Percentiles rank a stretch among this genome's conserved stretches.
Conservation (phyloP, 345 rosid species). For the Cardamine chenopodiifolia region DNA sequence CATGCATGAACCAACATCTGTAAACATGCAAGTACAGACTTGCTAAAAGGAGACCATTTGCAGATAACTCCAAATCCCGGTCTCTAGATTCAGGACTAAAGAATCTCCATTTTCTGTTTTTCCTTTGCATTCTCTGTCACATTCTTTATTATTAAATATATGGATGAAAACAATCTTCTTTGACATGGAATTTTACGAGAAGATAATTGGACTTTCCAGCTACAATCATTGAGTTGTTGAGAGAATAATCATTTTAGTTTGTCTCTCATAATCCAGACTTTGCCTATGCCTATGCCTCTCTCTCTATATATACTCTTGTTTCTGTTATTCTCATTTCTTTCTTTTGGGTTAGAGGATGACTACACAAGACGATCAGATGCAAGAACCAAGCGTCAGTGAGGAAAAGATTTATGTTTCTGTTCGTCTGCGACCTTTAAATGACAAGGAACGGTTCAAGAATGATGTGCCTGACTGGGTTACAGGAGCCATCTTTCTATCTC, state of each 20-base stretch:
- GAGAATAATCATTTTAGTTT: constrained; percentile 24
- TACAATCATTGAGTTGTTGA: constrained; percentile 52
- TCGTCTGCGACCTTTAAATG: constrained; percentile 79
- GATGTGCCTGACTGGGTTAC: constrained; percentile 84
- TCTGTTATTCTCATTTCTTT: not conserved
- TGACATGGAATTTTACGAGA: constrained; percentile 43
- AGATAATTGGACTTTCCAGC: constrained; percentile 45
- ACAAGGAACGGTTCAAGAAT: constrained; percentile 64
- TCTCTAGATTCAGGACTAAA: constrained; percentile 25
- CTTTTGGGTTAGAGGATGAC: constrained; percentile 47
- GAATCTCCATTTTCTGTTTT: constrained; percentile 31
- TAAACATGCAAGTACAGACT: constrained; percentile 44
- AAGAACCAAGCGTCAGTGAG: constrained; percentile 38
- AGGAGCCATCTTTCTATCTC: constrained; percentile 69
- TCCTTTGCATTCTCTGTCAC: constrained; percentile 24
- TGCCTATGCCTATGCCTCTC: constrained; percentile 13
- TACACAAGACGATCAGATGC: constrained; percentile 55
- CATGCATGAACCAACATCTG: constrained; percentile 27
- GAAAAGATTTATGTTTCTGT: constrained; percentile 85
- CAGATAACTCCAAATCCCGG: constrained; percentile 47
- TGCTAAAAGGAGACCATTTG: constrained; percentile 52
- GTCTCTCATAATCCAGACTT: constrained; percentile 1
- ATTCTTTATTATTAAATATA: constrained; percentile 18
- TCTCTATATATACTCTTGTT: not conserved
- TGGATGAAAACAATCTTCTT: constrained; percentile 35